These are phyloP conservation scores for Ogataea haglerorum DNA, from an alignment of 805 yeast genomes.

Conservation along the genomic window DNA sequence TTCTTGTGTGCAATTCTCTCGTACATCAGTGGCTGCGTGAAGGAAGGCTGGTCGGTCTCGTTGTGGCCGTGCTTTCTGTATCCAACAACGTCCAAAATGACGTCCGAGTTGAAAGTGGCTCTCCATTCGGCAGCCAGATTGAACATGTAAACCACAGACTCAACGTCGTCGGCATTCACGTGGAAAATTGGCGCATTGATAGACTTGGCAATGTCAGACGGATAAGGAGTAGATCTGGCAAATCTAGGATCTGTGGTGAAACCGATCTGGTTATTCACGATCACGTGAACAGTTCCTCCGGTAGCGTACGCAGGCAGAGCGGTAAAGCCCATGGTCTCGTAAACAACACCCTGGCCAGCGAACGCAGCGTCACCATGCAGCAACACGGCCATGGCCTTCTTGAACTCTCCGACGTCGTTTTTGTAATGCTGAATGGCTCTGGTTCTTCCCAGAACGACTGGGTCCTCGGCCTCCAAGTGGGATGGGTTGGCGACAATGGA, in stretches of 20 bases:
- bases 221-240: conserved; percentile 96
- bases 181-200: conserved; percentile 99
- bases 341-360: conserved; percentile 98
- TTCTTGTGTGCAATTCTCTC: conserved; percentile 83
- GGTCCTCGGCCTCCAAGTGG: conserved; percentile 98
- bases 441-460: conserved; percentile 96
- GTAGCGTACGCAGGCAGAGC: conserved; percentile 92
- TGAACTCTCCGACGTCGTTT: conserved; percentile 74
- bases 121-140: conserved; percentile 99
- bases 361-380: conserved; percentile 99
- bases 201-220: conserved; percentile 95
- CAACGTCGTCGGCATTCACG: conserved; percentile 97
- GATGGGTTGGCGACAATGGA: conserved; percentile 98
- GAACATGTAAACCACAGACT: conserved; percentile 86
- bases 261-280: conserved; percentile 98
- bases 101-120: conserved; percentile 94
- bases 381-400: conserved; percentile 87
- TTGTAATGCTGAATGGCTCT: conserved; percentile 93
- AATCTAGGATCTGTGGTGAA: conserved; percentile 98
- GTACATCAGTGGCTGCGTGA: conserved; percentile 99
- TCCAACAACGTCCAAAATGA: conserved; percentile 94
- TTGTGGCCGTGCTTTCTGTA: conserved; percentile 99
- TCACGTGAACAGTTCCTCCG: conserved; percentile 97
- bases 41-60: conserved; percentile 98
- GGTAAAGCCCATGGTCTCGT: conserved; percentile 96